These are phyloP conservation scores for Vanilla planifolia DNA, from an alignment of 106 monocot genomes.

Conservation along the genomic window DNA sequence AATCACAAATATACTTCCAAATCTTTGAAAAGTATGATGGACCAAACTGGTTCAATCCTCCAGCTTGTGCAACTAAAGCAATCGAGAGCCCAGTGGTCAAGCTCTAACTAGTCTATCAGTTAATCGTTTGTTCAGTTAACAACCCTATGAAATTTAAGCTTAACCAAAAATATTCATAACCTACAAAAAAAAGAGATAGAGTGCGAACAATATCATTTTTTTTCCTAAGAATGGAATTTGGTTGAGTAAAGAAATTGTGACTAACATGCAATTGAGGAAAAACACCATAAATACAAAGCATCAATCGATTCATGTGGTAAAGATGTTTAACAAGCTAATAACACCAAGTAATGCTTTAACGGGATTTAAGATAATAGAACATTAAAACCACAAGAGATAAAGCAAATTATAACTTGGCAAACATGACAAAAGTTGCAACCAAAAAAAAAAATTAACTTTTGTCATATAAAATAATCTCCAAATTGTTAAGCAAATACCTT, in stretches of 20 bases:
- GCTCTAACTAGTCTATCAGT: neutral
- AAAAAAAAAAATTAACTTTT: neutral
- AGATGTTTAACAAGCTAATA: neutral
- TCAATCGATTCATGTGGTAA: too few species aligned
- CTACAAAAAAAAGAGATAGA: too few species aligned
- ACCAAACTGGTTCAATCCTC: neutral
- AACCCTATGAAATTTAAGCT: too few species aligned
- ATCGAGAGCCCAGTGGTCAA: neutral
- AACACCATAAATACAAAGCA: too few species aligned
- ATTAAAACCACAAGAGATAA: neutral
- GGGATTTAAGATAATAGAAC: neutral
- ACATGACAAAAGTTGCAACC: neutral
- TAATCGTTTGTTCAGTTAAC: too few species aligned
- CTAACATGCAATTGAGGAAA: too few species aligned
- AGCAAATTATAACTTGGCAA: neutral
- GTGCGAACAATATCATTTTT: too few species aligned
- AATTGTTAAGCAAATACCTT: conserved; percentile 29
- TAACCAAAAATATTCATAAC: neutral
- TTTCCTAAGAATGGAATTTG: neutral
- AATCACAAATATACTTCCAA: neutral
- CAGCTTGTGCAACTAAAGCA: neutral
- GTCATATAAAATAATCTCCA: neutral
- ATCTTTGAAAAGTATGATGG: neutral
- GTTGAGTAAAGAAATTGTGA: neutral
- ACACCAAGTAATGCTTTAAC: neutral